Percentiles rank a stretch among this genome's conserved stretches.
Evolutionary conservation across 192 early-diverging fungal species (phyloP).

Genomic region (Funneliformis mosseae): DNA sequence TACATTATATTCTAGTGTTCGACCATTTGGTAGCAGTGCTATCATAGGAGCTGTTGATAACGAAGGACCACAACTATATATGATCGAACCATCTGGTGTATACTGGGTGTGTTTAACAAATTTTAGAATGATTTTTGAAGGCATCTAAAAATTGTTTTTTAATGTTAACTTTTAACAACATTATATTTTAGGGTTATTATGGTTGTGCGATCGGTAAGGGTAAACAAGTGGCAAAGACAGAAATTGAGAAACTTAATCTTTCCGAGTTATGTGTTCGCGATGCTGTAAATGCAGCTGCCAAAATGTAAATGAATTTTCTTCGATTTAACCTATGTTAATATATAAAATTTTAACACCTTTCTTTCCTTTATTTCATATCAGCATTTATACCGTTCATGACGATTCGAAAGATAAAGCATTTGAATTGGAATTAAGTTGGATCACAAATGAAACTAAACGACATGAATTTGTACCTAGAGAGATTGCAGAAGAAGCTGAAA

Average conservation of each 20-base stretch:
- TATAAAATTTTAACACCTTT: not conserved
- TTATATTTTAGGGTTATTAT: constrained; percentile 77
- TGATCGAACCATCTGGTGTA: constrained; percentile 96
- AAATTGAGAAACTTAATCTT: constrained; percentile 95
- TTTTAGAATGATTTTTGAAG: not conserved
- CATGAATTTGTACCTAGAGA: constrained; percentile 90
- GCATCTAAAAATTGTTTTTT: not conserved
- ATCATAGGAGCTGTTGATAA: constrained; percentile 82
- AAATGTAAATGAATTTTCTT: constrained; percentile 69
- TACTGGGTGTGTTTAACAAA: constrained; percentile 71
- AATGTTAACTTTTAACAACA: constrained; percentile 2
- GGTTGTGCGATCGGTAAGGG: constrained; percentile 97
- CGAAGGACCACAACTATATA: constrained; percentile 85
- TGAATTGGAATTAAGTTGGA: constrained; percentile 98
- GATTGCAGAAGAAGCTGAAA: constrained; percentile 83
- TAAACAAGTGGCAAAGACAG: constrained; percentile 96
- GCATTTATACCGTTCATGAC: constrained; percentile 93
- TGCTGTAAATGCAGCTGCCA: constrained; percentile 91
- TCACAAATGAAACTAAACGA: constrained; percentile 75
- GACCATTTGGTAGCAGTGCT: constrained; percentile 90
- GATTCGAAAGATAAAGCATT: constrained; percentile 99
- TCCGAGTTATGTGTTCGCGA: constrained; percentile 77
- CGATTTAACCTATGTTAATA: constrained; percentile 3
- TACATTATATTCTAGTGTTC: constrained; percentile 92
- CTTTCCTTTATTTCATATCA: constrained; percentile 38